Evolutionary conservation across 345 rosid species (phyloP).

Genomic region (Draba incana): DNA sequence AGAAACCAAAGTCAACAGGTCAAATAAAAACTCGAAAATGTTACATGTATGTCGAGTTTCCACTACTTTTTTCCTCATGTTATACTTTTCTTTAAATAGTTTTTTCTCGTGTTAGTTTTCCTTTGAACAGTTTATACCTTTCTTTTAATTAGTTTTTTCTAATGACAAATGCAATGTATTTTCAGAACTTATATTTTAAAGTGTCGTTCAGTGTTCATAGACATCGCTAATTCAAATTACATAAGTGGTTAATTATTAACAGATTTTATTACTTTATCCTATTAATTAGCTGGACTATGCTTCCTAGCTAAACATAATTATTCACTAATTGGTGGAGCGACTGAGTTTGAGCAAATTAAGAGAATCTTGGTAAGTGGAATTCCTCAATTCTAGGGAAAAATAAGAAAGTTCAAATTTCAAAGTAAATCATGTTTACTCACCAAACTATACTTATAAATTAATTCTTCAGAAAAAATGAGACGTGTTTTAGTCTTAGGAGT

Average conservation of each 20-base stretch:
- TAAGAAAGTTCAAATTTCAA: constrained; percentile 27
- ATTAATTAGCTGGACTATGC: constrained; percentile 23
- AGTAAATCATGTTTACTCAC: constrained; percentile 19
- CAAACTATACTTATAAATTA: no score
- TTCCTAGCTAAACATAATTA: constrained; percentile 35
- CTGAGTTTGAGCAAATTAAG: constrained; percentile 43
- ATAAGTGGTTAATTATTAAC: not conserved
- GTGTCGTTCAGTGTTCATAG: not conserved
- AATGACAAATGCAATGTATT: not conserved
- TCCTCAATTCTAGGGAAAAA: constrained; percentile 42
- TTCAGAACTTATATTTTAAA: not conserved
- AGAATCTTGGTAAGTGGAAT: constrained; percentile 46
- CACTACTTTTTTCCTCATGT: not conserved
- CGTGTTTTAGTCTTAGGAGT: no score
- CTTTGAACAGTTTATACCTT: not conserved
- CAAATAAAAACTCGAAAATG: constrained; percentile 31
- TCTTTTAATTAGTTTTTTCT: not conserved
- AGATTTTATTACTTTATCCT: not conserved
- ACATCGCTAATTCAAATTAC: constrained; percentile 1
- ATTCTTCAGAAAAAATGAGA: no score
- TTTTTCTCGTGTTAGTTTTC: not conserved
- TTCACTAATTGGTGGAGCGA: constrained; percentile 35
- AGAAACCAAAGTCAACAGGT: constrained; percentile 42
- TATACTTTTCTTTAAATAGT: not conserved
- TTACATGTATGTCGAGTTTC: constrained; percentile 11